Evolutionary conservation across 306 rosid genomes (phyloP).

Genomic region (Dryas drummondii): DNA sequence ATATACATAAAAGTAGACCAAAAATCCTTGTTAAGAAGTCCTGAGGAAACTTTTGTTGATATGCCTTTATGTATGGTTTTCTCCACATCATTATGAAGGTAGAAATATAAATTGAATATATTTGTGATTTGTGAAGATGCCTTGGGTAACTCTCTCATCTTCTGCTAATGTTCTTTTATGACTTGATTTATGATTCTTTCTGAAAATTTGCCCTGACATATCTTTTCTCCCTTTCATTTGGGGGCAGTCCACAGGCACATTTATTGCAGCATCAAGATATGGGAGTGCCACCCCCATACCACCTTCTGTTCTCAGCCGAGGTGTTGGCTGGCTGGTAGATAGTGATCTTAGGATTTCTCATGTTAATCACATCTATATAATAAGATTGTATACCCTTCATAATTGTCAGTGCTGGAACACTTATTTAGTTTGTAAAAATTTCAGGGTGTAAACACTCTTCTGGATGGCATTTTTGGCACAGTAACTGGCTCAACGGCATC

Average conservation of each 20-base stretch:
- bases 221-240: conserved; percentile 19
- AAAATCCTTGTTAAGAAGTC: conserved; percentile 4
- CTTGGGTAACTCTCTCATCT: neutral
- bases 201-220: conserved; percentile 11
- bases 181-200: neutral
- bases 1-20: neutral
- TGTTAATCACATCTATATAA: neutral
- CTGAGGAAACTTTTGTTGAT: neutral
- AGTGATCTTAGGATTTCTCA: conserved; percentile 14
- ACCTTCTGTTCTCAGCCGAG: conserved; percentile 79
- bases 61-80: neutral
- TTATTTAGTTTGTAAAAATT: conserved; percentile 24
- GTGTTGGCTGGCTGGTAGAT: conserved; percentile 89
- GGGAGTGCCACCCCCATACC: conserved; percentile 84
- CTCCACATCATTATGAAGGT: neutral
- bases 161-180: conserved; percentile 5
- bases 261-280: conserved; percentile 78
- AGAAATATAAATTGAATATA: neutral
- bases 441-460: conserved; percentile 74
- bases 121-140: neutral
- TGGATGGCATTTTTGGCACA: conserved; percentile 78
- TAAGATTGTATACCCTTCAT: neutral
- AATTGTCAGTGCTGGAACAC: neutral
- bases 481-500: conserved; percentile 76
- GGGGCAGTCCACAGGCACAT: conserved; percentile 74